Evolutionary conservation across 2,329 filamentous ascomycete genomes (phyloP), one percentile per base, ranked within the genome.

Genomic region (Pyrenophora tritici-repentis): DNA sequence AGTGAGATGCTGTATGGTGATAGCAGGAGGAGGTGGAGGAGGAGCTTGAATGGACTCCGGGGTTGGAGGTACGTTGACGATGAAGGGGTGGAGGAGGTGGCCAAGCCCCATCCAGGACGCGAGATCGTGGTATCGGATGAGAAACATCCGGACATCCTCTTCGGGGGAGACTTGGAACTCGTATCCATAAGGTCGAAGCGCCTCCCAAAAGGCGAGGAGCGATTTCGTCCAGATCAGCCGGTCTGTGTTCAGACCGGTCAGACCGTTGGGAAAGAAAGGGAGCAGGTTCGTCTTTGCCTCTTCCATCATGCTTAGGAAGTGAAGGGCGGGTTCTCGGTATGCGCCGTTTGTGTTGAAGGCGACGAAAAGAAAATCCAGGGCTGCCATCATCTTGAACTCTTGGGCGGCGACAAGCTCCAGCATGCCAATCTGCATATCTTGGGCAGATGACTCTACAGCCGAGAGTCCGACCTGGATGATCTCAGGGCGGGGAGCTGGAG

Each of bases 161-260:
- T 50, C 41, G 22, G 20, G 14, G 22, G 35, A 14, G 5, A 38
- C 20, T 12, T 29, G 12, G 6, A 53, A 24, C 1, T 26, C 24
- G 13, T 22, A 50, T n/a, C 37, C 41, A 18, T 46, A 20, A 8
- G 46, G 41, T 2, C 18, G 33, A 3, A 46, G 13, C 8, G 8
- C 10, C 6, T 31, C 31, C 47, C 47, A 50, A 22, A 50, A 47
- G 9, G 31, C 20, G 13, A 43, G 1, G 9, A 54, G 42, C 5
- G 31, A 34, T 3, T 7, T 12, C 3, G 14, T 33, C 47, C 34
- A 54, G 39, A 37, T 10, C 4, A 46, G 29, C 3, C 29, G 9
- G 3, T 20, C 14, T 1, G 14, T 12, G 7, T 41, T n/a, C 2
- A 39, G 12, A 9, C 10, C 4, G 16, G 29, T 13, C 17, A 54